Conservation (phyloP, 495 filamentous ascomycete genomes). For the Penicillium flavigenum region DNA sequence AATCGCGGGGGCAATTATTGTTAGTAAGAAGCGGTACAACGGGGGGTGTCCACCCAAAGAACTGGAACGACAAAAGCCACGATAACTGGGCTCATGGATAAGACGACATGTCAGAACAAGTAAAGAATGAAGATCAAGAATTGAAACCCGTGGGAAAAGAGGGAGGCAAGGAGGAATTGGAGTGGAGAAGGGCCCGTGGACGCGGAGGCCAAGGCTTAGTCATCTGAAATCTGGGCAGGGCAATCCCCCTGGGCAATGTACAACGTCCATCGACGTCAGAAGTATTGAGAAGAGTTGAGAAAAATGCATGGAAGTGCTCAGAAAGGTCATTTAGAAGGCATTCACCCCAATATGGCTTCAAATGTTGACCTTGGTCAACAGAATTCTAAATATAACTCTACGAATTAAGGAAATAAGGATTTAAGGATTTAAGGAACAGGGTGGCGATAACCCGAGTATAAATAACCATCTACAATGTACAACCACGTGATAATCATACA, state of each 20-base stretch:
- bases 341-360: too few species aligned
- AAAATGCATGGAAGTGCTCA: neutral
- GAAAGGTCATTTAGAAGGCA: too few species aligned
- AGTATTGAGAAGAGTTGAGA: neutral
- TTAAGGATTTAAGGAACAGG: neutral
- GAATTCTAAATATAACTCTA: too few species aligned
- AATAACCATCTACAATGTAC: neutral
- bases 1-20: slow-evolving; percentile 15
- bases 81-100: slow-evolving; percentile 22
- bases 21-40: slow-evolving; percentile 16
- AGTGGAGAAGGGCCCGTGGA: slow-evolving; percentile 25
- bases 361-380: too few species aligned
- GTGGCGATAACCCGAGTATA: neutral
- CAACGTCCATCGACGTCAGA: neutral
- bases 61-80: slow-evolving; percentile 15
- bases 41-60: slow-evolving; percentile 30
- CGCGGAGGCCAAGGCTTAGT: slow-evolving; percentile 26
- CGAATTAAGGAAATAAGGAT: too few species aligned
- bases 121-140: slow-evolving; percentile 17
- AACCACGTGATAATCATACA: neutral
- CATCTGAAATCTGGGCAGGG: slow-evolving; percentile 5
- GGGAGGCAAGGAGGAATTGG: slow-evolving; percentile 17
- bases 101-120: slow-evolving; percentile 21
- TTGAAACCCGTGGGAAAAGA: slow-evolving; percentile 14
- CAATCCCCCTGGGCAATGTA: too few species aligned